These are phyloP conservation scores for Rosa chinensis DNA, from an alignment of 306 rosid species.

Conservation along the genomic window DNA sequence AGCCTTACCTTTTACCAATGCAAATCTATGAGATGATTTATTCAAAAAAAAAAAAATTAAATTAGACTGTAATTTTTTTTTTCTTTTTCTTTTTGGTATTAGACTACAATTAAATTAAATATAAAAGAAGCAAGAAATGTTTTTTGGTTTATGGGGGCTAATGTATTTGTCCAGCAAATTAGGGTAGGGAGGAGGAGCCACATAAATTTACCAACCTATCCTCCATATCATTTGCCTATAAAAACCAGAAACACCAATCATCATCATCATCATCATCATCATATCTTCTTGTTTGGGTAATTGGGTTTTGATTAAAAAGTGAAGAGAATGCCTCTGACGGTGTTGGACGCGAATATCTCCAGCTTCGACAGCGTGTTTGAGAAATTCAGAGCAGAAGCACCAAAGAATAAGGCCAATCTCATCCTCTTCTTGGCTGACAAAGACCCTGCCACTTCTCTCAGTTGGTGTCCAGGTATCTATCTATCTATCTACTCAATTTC, in stretches of 20 bases:
- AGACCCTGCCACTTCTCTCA: slow-evolving; percentile 76
- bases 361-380: slow-evolving; percentile 57
- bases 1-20: too few relatives aligned
- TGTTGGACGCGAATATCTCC: slow-evolving; percentile 57
- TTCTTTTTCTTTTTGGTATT: too few relatives aligned
- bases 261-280: background rate
- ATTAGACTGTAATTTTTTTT: too few relatives aligned
- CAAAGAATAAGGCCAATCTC: slow-evolving; percentile 56
- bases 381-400: slow-evolving; percentile 62
- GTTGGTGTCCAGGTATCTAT: slow-evolving; percentile 84
- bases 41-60: too few relatives aligned
- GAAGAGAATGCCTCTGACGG: slow-evolving; percentile 59
- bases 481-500: slow-evolving; percentile 3
- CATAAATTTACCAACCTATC: too few relatives aligned
- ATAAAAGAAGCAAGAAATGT: too few relatives aligned
- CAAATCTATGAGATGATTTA: too few relatives aligned
- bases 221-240: too few relatives aligned
- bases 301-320: background rate
- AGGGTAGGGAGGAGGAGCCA: too few relatives aligned
- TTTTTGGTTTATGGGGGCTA: too few relatives aligned
- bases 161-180: too few relatives aligned
- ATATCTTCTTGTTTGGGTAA: background rate
- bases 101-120: too few relatives aligned
- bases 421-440: slow-evolving; percentile 84
- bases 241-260: background rate